These are phyloP conservation scores for Pythium utonaiense DNA, from an alignment of 352 stramenopile species.

Conservation along the genomic window DNA sequence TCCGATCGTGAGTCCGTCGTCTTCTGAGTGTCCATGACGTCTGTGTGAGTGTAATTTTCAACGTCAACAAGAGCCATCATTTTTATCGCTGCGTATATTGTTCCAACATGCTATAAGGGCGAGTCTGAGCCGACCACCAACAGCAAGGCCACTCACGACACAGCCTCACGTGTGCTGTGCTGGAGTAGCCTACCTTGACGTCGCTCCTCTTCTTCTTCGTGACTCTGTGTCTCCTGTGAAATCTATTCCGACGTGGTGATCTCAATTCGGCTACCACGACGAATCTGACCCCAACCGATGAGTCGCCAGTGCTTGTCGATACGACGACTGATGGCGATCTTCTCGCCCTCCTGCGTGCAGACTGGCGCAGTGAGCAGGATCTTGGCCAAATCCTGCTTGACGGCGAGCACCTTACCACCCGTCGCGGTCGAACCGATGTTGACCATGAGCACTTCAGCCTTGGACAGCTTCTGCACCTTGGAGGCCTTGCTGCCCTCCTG, in stretches of 20 bases:
- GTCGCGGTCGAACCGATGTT: constrained; percentile 99
- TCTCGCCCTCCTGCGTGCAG: constrained; percentile 99
- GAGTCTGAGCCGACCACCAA: background rate
- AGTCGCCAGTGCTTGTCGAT: constrained; percentile 99
- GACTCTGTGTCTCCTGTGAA: constrained; percentile 18
- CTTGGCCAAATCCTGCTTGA: constrained; percentile 98
- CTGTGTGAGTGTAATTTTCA: background rate
- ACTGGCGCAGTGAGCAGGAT: constrained; percentile 99
- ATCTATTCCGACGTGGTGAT: constrained; percentile 86
- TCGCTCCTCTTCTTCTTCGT: background rate
- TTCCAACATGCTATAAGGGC: constrained; percentile 23
- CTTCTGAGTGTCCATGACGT: background rate
- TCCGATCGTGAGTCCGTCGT: background rate
- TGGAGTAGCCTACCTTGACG: background rate
- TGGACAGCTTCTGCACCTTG: constrained; percentile 99
- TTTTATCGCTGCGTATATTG: constrained; percentile 21
- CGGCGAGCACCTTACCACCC: constrained; percentile 92
- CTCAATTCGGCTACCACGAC: constrained; percentile 95
- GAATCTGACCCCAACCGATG: constrained; percentile 99
- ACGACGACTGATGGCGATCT: constrained; percentile 99
- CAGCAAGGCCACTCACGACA: constrained; percentile 4
- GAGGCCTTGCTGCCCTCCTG: constrained; percentile 98
- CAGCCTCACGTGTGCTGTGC: background rate
- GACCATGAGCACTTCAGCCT: constrained; percentile 99
- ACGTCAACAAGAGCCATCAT: background rate